Conservation (phyloP, 257 asterid species). For the Solanum virginianum region DNA sequence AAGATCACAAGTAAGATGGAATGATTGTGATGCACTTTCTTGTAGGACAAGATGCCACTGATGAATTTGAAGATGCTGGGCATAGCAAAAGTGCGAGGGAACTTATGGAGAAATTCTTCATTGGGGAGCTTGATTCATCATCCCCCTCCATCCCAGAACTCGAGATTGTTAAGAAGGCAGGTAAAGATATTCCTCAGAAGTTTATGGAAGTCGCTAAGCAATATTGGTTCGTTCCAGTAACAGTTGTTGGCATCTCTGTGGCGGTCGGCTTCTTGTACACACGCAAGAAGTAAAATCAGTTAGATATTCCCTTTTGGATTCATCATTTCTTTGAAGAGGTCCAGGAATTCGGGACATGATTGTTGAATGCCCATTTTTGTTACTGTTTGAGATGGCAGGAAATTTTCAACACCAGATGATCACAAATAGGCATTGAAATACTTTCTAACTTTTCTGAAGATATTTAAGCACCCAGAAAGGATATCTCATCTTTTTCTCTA, state of each 20-base stretch:
- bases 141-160: conserved; percentile 43
- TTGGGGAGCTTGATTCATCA: conserved; percentile 70
- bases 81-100: conserved; percentile 81
- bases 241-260: conserved; percentile 46
- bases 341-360: neutral
- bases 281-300: conserved; percentile 36
- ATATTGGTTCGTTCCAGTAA: conserved; percentile 56
- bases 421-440: neutral
- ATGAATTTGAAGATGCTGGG: conserved; percentile 95
- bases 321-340: neutral
- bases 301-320: neutral
- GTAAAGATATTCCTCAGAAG: conserved; percentile 15
- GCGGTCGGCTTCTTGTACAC: conserved; percentile 36
- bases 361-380: neutral
- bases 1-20: neutral
- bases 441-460: neutral
- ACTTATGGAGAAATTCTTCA: conserved; percentile 60
- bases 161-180: conserved; percentile 33
- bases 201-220: conserved; percentile 39
- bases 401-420: neutral
- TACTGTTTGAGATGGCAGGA: neutral
- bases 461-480: neutral
- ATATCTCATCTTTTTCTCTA: neutral
- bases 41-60: conserved; percentile 83
- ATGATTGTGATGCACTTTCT: neutral